phyloP scores from a whole-genome alignment of 1,284 basidiomycete species.

The Austroboletus rostrupii region DNA sequence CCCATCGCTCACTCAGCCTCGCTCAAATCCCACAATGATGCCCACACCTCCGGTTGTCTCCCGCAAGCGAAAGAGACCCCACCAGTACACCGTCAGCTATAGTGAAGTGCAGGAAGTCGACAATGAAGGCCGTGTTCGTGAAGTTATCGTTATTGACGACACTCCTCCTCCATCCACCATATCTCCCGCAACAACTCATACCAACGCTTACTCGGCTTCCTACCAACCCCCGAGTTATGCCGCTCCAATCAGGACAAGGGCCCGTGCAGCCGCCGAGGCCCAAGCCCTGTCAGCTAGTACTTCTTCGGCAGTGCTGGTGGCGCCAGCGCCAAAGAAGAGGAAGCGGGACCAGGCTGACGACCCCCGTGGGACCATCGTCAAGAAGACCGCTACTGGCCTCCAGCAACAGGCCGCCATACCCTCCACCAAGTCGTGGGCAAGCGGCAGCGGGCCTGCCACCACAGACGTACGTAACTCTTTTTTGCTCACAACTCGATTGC shows the following conservation, averaged over 20 bases:
- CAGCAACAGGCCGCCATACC: conserved; percentile 45
- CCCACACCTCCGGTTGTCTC: conserved; percentile 62
- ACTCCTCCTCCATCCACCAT: conserved; percentile 75
- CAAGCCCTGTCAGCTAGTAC: conserved; percentile 65
- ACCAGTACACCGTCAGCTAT: conserved; percentile 76
- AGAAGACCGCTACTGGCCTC: conserved; percentile 50
- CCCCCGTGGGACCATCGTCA: conserved; percentile 57
- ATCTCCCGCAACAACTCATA: conserved; percentile 65
- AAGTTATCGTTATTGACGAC: conserved; percentile 86
- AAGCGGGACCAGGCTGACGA: conserved; percentile 70
- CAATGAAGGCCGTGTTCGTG: conserved; percentile 64
- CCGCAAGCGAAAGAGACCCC: conserved; percentile 78
- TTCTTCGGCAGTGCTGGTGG: conserved; percentile 52
- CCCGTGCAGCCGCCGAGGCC: conserved; percentile 77
- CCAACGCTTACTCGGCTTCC: conserved; percentile 66
- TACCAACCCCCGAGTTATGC: conserved; percentile 73
- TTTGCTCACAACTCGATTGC: conserved; percentile 13
- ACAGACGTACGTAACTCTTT: conserved; percentile 54
- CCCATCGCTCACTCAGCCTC: conserved; percentile 37
- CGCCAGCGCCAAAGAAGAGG: conserved; percentile 71
- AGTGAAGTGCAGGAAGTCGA: conserved; percentile 82
- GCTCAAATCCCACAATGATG: conserved; percentile 44
- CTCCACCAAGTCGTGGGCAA: conserved; percentile 59
- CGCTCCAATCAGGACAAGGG: conserved; percentile 72
- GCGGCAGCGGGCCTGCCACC: conserved; percentile 53